Conservation (phyloP, 106 monocot genomes). For the Cymbidium sinense region DNA sequence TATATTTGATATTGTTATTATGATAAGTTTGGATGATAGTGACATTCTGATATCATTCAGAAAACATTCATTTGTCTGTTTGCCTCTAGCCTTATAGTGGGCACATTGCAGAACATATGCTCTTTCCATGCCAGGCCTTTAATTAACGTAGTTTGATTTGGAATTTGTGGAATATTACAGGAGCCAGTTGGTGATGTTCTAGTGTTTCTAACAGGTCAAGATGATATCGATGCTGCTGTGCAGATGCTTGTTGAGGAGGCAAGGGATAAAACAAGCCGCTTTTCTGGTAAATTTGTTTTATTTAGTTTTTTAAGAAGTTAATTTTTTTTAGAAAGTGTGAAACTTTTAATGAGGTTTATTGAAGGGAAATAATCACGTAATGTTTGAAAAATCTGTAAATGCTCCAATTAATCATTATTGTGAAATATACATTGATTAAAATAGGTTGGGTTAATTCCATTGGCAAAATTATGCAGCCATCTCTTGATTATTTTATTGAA, state of each 20-base stretch:
- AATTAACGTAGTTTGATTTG: conserved; percentile 1
- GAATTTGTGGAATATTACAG: conserved; percentile 21
- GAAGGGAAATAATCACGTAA: background rate
- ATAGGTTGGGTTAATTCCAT: background rate
- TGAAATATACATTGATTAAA: background rate
- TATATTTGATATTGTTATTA: background rate
- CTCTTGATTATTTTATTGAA: background rate
- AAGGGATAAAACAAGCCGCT: conserved; percentile 23
- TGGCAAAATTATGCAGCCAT: background rate
- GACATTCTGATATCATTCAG: background rate
- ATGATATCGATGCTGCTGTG: conserved; percentile 94
- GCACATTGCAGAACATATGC: background rate
- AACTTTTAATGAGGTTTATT: background rate
- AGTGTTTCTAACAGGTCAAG: conserved; percentile 95
- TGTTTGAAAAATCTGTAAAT: background rate
- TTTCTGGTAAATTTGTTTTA: conserved; percentile 38
- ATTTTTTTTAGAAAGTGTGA: background rate
- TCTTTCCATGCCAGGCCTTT: background rate
- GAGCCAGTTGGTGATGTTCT: conserved; percentile 88
- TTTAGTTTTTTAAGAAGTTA: background rate
- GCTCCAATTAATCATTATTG: background rate
- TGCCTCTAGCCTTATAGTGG: background rate
- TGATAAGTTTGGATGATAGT: background rate
- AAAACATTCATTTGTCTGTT: background rate
- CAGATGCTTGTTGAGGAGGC: conserved; percentile 51